phyloP scores from a whole-genome alignment of 2,329 filamentous ascomycete genomes.

The Diaporthe sp. region DNA sequence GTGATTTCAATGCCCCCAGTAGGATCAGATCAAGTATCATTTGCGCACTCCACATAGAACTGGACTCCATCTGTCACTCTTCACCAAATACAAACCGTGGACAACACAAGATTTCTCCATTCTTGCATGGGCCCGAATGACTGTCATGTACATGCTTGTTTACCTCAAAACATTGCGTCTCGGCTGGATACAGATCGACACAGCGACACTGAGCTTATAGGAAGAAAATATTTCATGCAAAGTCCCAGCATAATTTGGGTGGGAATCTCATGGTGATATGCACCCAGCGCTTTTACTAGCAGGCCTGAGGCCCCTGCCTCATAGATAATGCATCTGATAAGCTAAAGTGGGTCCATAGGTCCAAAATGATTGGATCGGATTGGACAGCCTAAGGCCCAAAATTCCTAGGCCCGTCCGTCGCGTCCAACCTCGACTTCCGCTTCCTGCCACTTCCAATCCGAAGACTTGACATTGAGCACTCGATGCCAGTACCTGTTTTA shows the following conservation, averaged over 20 bases:
- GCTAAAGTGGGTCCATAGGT: neutral
- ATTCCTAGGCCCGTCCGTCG: constrained; percentile 23
- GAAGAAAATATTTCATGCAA: too few relatives aligned
- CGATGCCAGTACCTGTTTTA: neutral
- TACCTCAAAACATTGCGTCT: too few relatives aligned
- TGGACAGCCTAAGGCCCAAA: neutral
- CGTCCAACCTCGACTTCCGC: constrained; percentile 9
- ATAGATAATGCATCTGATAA: constrained; percentile 16
- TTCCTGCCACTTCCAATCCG: neutral
- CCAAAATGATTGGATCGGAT: constrained; percentile 6
- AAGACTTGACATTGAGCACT: neutral
- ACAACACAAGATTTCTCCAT: neutral
- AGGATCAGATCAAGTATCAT: neutral
- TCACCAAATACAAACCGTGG: neutral
- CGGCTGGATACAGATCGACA: too few relatives aligned
- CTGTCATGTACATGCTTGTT: neutral
- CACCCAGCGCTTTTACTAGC: neutral
- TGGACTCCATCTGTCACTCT: neutral
- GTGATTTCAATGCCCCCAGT: neutral
- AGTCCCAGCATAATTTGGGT: neutral
- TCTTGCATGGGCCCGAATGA: neutral
- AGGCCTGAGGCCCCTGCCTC: neutral
- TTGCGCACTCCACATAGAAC: too few relatives aligned
- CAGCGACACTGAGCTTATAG: neutral
- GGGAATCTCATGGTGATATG: neutral